Percentiles rank a stretch among this genome's conserved stretches.
phyloP scores from a whole-genome alignment of 345 rosid species.

The Dipteronia sinensis region DNA sequence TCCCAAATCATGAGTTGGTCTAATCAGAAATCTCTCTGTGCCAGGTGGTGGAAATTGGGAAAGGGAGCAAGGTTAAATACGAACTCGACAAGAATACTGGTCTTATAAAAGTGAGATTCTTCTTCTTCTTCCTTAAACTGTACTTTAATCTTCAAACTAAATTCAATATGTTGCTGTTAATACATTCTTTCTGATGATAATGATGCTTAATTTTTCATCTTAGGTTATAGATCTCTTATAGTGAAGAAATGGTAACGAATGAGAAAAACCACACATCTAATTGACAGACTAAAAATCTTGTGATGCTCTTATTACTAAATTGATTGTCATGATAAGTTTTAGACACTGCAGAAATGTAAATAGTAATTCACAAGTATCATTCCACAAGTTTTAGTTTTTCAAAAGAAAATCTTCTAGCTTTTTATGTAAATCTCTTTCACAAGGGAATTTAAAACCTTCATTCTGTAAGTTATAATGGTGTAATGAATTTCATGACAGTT shows the following conservation, averaged over 20 bases:
- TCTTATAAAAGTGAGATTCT: constrained; percentile 72
- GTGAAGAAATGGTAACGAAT: background rate
- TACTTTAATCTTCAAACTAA: background rate
- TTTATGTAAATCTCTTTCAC: background rate
- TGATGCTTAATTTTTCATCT: background rate
- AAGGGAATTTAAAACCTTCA: background rate
- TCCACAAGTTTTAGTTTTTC: background rate
- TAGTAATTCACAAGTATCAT: background rate
- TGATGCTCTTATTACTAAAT: background rate
- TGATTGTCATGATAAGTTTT: background rate
- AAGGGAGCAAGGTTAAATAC: constrained; percentile 97
- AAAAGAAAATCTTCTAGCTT: too few species aligned
- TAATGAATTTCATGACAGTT: background rate
- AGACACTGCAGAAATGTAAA: background rate
- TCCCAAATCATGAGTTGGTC: background rate
- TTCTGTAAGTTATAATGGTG: background rate
- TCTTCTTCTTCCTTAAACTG: constrained; percentile 7
- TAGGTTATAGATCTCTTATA: background rate
- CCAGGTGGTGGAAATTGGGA: constrained; percentile 93
- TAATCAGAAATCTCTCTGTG: too few species aligned
- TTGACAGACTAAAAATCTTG: background rate
- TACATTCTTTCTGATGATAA: constrained; percentile 1
- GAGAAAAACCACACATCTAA: background rate
- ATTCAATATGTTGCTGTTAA: background rate
- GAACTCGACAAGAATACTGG: constrained; percentile 92